Base-by-base conservation (phyloP, 2,329 filamentous ascomycete genomes). In the Ceratocystis harringtonii region DNA sequence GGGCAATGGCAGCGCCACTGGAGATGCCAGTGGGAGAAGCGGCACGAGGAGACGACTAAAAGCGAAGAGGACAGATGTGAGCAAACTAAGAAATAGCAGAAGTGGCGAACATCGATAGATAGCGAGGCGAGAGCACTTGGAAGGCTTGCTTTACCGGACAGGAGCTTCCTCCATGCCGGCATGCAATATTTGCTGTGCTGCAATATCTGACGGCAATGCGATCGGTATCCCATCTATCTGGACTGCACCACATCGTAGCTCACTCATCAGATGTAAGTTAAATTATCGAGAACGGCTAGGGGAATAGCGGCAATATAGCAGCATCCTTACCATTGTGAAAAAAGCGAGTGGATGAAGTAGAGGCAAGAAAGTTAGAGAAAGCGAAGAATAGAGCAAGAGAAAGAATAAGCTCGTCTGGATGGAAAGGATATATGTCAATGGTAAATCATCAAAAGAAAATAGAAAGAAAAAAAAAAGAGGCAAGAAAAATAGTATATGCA, bases 1-100 rank as follows among this genome's bases (percentile, higher is more conserved):
- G 90, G 73, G 83, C 85, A 73, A 86, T 83, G 74, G 83, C 85
- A 68, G 85, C 81, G 76, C 88, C 89, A 67, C 83, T 83, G 70
- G 84, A 80, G 70, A 81, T 80, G 70, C 48, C 66, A 69, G 79
- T 78, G 68, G 84, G 84, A 61, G 86, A 87, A 63, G 83, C 79
- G 65, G 84, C 74, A 69, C 82, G 81, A 68, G 82, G 81, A 69
- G 82, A 84, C 75, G 82, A 83, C 81, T 84, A 70, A 25, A 22
- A 19, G 55, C n/a, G 25, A 58, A 58, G 12, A 30, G 6, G 30
- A 30, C 15, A 50, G 48, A 22, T 65, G 43, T 57, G 6, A 58
- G 55, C 55, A 58, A n/a, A 58, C 28, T 36, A n/a, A 36, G 19
- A 17, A 15, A n/a, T 25, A 58, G 17, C 55, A 25, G 28, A 1